These are phyloP conservation scores for Fusarium sp. DNA, from an alignment of 2,329 filamentous ascomycete genomes.

Conservation along the genomic window DNA sequence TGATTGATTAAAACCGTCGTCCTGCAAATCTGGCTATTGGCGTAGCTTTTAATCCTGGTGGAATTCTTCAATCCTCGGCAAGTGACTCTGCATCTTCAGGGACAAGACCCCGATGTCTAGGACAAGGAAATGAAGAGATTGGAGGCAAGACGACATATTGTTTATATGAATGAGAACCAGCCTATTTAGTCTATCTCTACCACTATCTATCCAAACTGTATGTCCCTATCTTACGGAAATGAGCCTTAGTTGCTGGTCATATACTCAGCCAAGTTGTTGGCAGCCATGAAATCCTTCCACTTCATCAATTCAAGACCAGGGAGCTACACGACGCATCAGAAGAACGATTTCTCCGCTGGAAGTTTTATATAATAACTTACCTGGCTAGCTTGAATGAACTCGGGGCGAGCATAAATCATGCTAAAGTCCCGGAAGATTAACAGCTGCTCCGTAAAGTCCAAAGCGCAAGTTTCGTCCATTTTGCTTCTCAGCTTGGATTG, in stretches of 20 bases:
- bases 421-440: not conserved
- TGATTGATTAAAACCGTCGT: not conserved
- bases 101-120: too few species aligned
- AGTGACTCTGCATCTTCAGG: too few species aligned
- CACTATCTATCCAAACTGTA: not conserved
- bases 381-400: not conserved
- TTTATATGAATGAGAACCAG: not conserved
- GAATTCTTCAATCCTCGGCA: too few species aligned
- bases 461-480: not conserved
- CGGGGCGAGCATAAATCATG: not conserved
- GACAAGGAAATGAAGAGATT: too few species aligned
- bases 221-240: not conserved
- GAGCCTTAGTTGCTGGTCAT: not conserved
- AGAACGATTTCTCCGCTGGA: rapidly evolving
- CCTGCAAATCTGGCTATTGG: not conserved
- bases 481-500: not conserved
- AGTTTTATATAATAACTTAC: not conserved
- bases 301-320: not conserved
- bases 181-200: not conserved
- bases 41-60: too few species aligned
- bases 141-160: rapidly evolving
- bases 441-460: slow-evolving; percentile 13
- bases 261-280: not conserved
- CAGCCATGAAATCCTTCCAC: slow-evolving; percentile 4
- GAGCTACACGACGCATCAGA: not conserved